Conservation (phyloP, 305 asterid species). For the Fraxinus paxiana region DNA sequence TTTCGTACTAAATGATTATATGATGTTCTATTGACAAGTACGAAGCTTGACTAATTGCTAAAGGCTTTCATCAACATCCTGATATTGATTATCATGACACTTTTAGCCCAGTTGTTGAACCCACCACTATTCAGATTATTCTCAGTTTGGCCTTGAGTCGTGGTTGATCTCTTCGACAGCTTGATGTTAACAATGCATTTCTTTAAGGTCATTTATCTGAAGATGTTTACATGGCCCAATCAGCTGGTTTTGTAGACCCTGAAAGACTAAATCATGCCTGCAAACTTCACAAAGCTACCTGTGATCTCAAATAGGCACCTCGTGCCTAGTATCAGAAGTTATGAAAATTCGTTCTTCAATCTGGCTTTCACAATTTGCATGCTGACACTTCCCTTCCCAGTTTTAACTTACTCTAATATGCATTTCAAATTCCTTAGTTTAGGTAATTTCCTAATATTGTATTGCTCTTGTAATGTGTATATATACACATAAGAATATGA, state of each 20-base stretch:
- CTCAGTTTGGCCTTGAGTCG: not conserved
- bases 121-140: not conserved
- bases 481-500: no score
- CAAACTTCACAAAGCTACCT: not conserved
- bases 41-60: not conserved
- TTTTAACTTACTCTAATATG: no score
- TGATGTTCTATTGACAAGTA: not conserved
- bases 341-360: not conserved
- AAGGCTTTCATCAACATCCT: not conserved
- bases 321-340: not conserved
- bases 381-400: not conserved
- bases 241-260: not conserved
- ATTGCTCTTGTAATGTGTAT: no score
- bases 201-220: not conserved
- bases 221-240: not conserved
- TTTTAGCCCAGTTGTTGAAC: not conserved
- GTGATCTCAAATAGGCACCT: not conserved
- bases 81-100: not conserved
- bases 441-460: no score
- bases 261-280: not conserved
- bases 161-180: not conserved
- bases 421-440: no score
- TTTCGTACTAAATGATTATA: not conserved
- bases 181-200: no score
- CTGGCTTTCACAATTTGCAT: not conserved